These are phyloP conservation scores for Botrytis fragariae DNA, from an alignment of 2,329 filamentous ascomycete species.

Conservation along the genomic window DNA sequence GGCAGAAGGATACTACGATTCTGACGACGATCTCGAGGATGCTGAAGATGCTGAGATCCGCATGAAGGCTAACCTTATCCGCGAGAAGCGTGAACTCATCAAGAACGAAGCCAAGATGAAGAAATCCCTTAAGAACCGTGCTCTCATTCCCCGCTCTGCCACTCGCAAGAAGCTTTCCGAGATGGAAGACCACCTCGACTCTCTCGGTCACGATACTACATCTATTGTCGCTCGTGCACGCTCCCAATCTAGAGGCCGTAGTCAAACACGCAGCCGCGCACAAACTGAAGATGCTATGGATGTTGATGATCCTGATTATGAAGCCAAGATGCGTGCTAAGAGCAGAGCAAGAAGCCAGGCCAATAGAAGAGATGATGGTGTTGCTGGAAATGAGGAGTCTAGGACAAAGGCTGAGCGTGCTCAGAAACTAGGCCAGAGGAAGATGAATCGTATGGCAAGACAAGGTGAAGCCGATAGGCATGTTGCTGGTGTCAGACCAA, in stretches of 20 bases:
- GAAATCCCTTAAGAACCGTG: conserved; percentile 96
- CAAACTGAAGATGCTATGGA: conserved; percentile 75
- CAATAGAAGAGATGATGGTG: conserved; percentile 75
- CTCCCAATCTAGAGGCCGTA: conserved; percentile 69
- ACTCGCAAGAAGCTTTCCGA: conserved; percentile 80
- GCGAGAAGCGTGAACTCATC: conserved; percentile 89
- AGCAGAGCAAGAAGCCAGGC: conserved; percentile 65
- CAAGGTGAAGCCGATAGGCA: conserved; percentile 97
- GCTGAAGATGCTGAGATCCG: conserved; percentile 83
- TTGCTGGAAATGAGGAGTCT: conserved; percentile 59
- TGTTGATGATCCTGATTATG: conserved; percentile 55
- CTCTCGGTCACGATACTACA: conserved; percentile 79
- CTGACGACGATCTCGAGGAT: conserved; percentile 76
- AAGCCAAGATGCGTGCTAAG: conserved; percentile 66
- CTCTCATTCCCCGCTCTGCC: conserved; percentile 81
- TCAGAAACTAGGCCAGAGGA: conserved; percentile 89
- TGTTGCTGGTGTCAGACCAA: conserved; percentile 73
- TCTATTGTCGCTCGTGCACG: conserved; percentile 72
- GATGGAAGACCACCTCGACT: conserved; percentile 82
- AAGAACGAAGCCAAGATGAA: conserved; percentile 93
- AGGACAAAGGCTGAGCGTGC: conserved; percentile 81
- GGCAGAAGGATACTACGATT: conserved; percentile 90
- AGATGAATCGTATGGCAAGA: conserved; percentile 97
- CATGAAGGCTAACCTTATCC: conserved; percentile 91
- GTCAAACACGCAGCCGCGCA: conserved; percentile 59